Evolutionary conservation across 2,329 filamentous ascomycete species (phyloP).

Genomic region (Tolypocladium ophioglossoides): DNA sequence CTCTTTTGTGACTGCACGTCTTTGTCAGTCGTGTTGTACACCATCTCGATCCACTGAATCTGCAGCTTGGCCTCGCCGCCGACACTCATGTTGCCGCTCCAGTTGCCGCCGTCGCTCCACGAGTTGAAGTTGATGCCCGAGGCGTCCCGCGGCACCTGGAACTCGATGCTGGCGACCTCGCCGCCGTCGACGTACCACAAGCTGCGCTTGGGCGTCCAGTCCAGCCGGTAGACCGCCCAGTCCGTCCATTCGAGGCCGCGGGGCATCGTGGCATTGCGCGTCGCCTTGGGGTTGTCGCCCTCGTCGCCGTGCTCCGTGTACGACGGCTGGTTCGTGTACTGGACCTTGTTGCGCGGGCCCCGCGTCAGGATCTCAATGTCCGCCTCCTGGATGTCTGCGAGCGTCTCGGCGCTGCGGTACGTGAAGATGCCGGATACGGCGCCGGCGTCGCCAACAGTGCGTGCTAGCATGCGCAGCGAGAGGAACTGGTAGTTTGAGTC

Average conservation of each 20-base stretch:
- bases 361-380: conserved; percentile 42
- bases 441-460: conserved; percentile 35
- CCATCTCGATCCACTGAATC: conserved; percentile 52
- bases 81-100: conserved; percentile 48
- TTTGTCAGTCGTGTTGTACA: conserved; percentile 34
- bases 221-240: conserved; percentile 49
- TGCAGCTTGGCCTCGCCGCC: conserved; percentile 41
- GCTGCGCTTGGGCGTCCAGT: conserved; percentile 44
- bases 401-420: conserved; percentile 28
- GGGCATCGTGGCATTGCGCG: conserved; percentile 36
- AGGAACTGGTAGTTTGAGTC: conserved; percentile 16
- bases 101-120: conserved; percentile 50
- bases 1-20: no score
- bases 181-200: conserved; percentile 46
- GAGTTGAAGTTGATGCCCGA: conserved; percentile 46
- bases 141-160: conserved; percentile 42
- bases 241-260: conserved; percentile 31
- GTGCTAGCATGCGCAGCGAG: conserved; percentile 38
- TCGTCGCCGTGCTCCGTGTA: conserved; percentile 27
- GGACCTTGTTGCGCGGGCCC: conserved; percentile 31
- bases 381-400: conserved; percentile 35
- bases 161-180: conserved; percentile 39
- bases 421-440: conserved; percentile 44
- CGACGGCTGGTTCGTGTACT: conserved; percentile 52
- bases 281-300: conserved; percentile 33